Evolutionary conservation across 805 yeast species (phyloP).

Genomic region (Blastobotrys attinorum): DNA sequence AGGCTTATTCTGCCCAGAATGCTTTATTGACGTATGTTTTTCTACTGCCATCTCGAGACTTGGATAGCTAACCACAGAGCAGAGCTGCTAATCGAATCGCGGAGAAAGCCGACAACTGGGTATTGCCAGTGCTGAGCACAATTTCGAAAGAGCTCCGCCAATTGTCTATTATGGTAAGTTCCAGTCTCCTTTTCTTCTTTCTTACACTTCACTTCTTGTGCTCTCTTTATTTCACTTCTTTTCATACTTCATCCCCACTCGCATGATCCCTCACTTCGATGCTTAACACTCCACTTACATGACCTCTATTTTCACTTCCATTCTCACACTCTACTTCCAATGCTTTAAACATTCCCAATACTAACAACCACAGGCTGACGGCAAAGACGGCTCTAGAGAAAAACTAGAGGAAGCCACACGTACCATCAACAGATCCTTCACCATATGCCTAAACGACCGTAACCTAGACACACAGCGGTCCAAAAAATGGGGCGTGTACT

Average conservation of each 20-base stretch:
- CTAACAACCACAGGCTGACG: background rate
- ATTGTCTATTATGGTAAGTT: constrained; percentile 16
- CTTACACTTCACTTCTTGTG: no score
- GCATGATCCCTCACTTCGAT: no score
- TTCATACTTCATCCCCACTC: no score
- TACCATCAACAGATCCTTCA: constrained; percentile 65
- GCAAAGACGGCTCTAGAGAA: background rate
- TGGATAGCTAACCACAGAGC: background rate
- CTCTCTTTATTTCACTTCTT: no score
- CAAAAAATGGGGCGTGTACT: constrained; percentile 59
- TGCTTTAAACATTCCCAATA: no score
- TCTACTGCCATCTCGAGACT: background rate
- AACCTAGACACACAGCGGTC: constrained; percentile 41
- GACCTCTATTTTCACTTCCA: no score
- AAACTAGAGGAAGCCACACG: constrained; percentile 48
- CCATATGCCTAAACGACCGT: constrained; percentile 70
- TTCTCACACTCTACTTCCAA: no score
- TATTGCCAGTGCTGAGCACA: constrained; percentile 22
- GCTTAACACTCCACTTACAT: no score
- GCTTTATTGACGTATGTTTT: constrained; percentile 21
- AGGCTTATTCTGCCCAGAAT: constrained; percentile 23
- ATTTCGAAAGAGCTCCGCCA: constrained; percentile 24
- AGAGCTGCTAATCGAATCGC: constrained; percentile 70
- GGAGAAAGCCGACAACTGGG: constrained; percentile 70
- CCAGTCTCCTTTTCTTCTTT: background rate